Evolutionary conservation across 345 rosid species (phyloP), one percentile per base, ranked within the genome.

Genomic region (Eutrema yunnanense): DNA sequence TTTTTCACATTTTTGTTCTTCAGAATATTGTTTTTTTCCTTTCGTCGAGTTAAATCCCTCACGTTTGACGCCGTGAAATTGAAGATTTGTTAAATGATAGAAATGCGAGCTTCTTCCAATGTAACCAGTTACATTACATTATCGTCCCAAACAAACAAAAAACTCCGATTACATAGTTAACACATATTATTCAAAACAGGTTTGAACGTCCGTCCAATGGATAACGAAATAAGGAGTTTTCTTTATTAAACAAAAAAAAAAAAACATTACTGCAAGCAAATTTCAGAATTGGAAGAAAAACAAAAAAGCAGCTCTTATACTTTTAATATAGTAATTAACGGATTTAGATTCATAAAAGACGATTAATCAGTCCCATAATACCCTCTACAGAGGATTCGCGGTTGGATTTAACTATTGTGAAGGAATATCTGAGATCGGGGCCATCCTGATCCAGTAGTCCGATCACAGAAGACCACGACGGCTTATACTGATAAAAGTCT

Each of bases 391-490:
- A 36, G 61, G 10, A 5, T 2, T 2, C 4, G 27, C 62, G 48
- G 6, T 40, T n/a, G 33, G 33, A 59, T 38, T 4, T 37, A 54
- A 6, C n/a, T 4, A 7, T 1, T 6, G 16, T 6, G 19, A 12
- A 9, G 2, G 22, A 19, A 19, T 19, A 19, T 19, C 26, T 2
- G 26, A 22, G 26, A 22, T 22, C 26, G 57, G 36, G 32, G 36
- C 57, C 14, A 26, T 51, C 29, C 22, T 32, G 47, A 46, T 47
- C 7, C 40, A 2, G 2, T 6, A 71, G 33, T 61, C 67, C 67
- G 26, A 48, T 14, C 19, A 62, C 52, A 41, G 32, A 37, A 40
- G 60, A 61, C 51, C 51, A 61, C 22, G 75, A 71, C 41, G 75
- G 75, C 32, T 36, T 37, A 32, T 8, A 70, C 65, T 19, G 38